Conservation (phyloP, 2,329 filamentous ascomycete species). For the Exserohilum turcica region DNA sequence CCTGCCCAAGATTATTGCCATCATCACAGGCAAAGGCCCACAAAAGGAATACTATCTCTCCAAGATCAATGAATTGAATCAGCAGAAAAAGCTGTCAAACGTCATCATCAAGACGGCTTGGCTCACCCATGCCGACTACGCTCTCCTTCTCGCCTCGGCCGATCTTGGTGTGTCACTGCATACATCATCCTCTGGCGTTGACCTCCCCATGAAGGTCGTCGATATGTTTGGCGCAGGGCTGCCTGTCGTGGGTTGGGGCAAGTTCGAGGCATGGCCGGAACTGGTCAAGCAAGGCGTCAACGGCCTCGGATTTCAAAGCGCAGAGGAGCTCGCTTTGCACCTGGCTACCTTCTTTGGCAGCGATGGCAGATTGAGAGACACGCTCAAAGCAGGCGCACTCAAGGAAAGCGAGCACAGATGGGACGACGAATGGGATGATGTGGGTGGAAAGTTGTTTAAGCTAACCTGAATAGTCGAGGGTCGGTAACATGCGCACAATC, state of each 20-base stretch:
- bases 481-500: neutral
- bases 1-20: slow-evolving; percentile 73
- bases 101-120: slow-evolving; percentile 81
- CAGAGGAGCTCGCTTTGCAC: slow-evolving; percentile 66
- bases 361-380: slow-evolving; percentile 60
- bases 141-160: slow-evolving; percentile 78
- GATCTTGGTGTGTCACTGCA: slow-evolving; percentile 92
- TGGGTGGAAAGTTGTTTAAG: slow-evolving; percentile 72
- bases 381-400: slow-evolving; percentile 70
- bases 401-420: slow-evolving; percentile 77
- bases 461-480: slow-evolving; percentile 1
- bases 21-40: slow-evolving; percentile 95
- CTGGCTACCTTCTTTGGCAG: slow-evolving; percentile 68
- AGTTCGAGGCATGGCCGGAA: slow-evolving; percentile 87
- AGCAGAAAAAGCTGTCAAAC: slow-evolving; percentile 67
- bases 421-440: slow-evolving; percentile 90
- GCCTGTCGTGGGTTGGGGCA: slow-evolving; percentile 84
- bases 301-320: slow-evolving; percentile 80
- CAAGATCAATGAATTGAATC: slow-evolving; percentile 66
- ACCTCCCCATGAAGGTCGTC: slow-evolving; percentile 98
- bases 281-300: slow-evolving; percentile 87
- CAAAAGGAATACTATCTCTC: slow-evolving; percentile 76
- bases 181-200: slow-evolving; percentile 90
- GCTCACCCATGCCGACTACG: slow-evolving; percentile 84
- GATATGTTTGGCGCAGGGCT: slow-evolving; percentile 98